phyloP scores from a whole-genome alignment of 257 asterid genomes.

The Solanum boliviense region DNA sequence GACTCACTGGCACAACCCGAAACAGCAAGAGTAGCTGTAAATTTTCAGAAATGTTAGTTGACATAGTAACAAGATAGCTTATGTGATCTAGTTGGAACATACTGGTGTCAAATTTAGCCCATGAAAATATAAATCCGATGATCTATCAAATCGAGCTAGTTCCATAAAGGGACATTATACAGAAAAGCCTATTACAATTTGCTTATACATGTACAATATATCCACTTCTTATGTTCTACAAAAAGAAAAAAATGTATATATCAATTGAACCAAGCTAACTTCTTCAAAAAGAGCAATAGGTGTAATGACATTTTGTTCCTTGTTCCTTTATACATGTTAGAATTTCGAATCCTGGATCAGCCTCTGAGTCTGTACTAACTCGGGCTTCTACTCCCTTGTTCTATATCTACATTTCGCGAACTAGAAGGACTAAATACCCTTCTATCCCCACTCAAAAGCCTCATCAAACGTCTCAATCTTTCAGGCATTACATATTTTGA shows the following conservation, averaged over 20 bases:
- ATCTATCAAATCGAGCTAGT: too few relatives aligned
- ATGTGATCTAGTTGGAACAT: too few relatives aligned
- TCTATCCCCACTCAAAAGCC: constrained; percentile 11
- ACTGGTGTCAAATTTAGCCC: too few relatives aligned
- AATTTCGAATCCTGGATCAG: background rate
- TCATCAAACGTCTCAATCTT: constrained; percentile 7
- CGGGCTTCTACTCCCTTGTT: constrained; percentile 1
- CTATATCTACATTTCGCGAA: background rate
- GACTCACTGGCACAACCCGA: too few relatives aligned
- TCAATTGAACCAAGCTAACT: background rate
- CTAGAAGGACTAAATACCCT: background rate
- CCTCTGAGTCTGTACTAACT: background rate
- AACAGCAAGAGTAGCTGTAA: too few relatives aligned
- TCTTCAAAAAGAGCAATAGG: background rate
- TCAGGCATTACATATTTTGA: constrained; percentile 1
- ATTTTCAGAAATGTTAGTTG: too few relatives aligned
- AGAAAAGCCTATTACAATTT: background rate
- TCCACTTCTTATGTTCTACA: background rate
- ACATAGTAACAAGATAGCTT: too few relatives aligned
- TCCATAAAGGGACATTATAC: too few relatives aligned
- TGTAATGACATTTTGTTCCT: background rate
- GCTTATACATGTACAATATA: background rate
- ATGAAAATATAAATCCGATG: too few relatives aligned
- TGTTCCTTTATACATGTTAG: background rate
- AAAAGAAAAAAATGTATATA: background rate